Evolutionary conservation across 2,329 filamentous ascomycete species (phyloP).

Genomic region (Neofusicoccum kwambonambiense): DNA sequence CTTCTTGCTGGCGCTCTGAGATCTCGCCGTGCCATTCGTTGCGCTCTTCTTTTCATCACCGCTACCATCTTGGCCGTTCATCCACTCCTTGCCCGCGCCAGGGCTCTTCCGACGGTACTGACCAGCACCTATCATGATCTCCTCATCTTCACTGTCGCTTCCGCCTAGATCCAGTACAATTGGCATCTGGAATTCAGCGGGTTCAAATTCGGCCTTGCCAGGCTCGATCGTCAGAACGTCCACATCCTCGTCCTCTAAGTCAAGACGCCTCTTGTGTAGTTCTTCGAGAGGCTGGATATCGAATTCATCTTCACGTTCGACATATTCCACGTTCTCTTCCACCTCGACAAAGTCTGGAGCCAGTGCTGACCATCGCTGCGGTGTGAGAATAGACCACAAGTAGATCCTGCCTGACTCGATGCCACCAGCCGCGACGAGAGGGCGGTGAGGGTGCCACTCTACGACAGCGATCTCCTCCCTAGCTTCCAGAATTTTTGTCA

Average conservation of each 20-base stretch:
- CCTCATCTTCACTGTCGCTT: slow-evolving; percentile 93
- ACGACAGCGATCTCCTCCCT: slow-evolving; percentile 96
- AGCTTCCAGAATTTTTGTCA: slow-evolving; percentile 95
- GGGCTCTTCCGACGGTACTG: slow-evolving; percentile 86
- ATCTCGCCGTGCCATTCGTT: slow-evolving; percentile 29
- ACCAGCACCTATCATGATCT: slow-evolving; percentile 65
- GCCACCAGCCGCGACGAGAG: slow-evolving; percentile 86
- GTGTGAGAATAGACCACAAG: slow-evolving; percentile 92
- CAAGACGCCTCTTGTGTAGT: slow-evolving; percentile 83
- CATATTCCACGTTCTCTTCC: slow-evolving; percentile 96
- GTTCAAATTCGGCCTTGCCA: slow-evolving; percentile 55
- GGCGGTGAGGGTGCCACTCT: slow-evolving; percentile 90
- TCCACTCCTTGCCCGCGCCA: slow-evolving; percentile 68
- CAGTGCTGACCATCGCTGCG: slow-evolving; percentile 94
- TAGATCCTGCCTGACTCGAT: slow-evolving; percentile 91
- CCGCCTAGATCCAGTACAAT: slow-evolving; percentile 90
- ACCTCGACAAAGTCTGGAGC: slow-evolving; percentile 97
- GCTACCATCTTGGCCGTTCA: slow-evolving; percentile 49
- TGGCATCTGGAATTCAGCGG: slow-evolving; percentile 78
- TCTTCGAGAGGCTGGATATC: slow-evolving; percentile 96
- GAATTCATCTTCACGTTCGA: slow-evolving; percentile 94
- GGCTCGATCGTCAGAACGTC: slow-evolving; percentile 80
- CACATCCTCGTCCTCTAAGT: slow-evolving; percentile 89
- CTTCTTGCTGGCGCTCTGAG: slow-evolving; percentile 34
- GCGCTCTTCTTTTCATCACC: slow-evolving; percentile 34